Evolutionary conservation across 208 protist species (phyloP), one percentile per base, ranked within the genome.

Genomic region (Blastocrithidia nonstop): DNA sequence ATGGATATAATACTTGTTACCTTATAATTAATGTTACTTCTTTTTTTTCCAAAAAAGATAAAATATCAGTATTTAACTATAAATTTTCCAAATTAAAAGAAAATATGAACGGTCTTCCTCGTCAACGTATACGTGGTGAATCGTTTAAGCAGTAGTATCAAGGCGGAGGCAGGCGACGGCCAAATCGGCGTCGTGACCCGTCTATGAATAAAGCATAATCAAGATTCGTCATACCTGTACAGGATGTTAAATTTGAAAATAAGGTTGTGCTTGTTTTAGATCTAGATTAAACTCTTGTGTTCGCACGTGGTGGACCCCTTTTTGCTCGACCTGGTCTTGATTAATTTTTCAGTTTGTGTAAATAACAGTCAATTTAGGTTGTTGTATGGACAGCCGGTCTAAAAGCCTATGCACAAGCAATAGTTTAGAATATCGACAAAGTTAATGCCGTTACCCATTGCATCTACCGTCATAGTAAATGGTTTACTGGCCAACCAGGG

Each of bases 81-180:
- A 79, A 50, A 20, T 54, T 60, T 25, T 83, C 71, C 0, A 66
- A 66, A 42, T 78, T 69, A 24, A 61, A 70, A 31, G 57, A 41
- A 11, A 62, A 60, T n/a, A n/a, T n/a, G n/a, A n/a, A n/a, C n/a
- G n/a, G n/a, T n/a, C n/a, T n/a, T n/a, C 54, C 66, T 45, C 56
- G 49, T 20, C 87, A 95, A 33, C 71, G 87, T 21, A 84, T 91
- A 50, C 68, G 87, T 42, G 87, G 87, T 28, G 74, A 80, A 23
- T 93, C 83, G 37, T 95, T 95, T 51, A 92, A 93, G 52, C 83
- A 95, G 53, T 83, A 95, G 52, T 95, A 95, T 48, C 87, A 94
- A 60, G 69, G 67, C 9, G 65, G 50, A 11, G 66, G 67, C n/a
- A 46, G 69, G 4, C 63, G 83, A 24, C 59, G 68, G 35, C 40